Base-by-base conservation (phyloP, 139 green algal species). In the Chlorella sp. region DNA sequence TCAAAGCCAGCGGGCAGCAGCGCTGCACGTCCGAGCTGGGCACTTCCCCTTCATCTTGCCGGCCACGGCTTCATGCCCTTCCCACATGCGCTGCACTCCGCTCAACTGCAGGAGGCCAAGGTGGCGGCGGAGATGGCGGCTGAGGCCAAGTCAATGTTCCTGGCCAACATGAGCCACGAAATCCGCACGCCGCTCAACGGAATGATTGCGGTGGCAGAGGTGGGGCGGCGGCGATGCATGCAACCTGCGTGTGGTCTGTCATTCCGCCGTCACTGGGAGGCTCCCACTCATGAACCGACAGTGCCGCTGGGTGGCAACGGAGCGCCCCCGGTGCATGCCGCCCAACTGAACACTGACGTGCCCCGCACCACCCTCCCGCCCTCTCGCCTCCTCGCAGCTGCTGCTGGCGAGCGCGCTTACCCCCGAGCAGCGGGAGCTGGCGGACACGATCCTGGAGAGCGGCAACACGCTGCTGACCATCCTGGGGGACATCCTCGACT, bases 161-260 rank as follows among this genome's bases (percentile, higher is more conserved):
- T 95, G 67, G 91, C 92, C n/a, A 94, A 95, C 75, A 91, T 94
- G 79, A 93, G 88, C 85, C 92, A 95, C 75, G 92, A 95, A 83
- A 95, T 95, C 69, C 86, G 92, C 54, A 95, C 92, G 28, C 92
- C 92, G 20, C 84, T 95, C 51, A 95, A 95, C 75, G 92, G 92
- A 38, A 94, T 95, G 72, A 92, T 95, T 46, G 92, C 85, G 32
- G 85, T 92, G 60, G 84, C 85, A 19, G 68, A 82, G 76, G 76
- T 82, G 76, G 1, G 32, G 6, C 32, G n/a, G n/a, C n/a, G n/a
- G 11, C 38, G 1, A n/a, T n/a, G 65, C 65, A 43, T 22, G 5
- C 65, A 73, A n/a, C 32, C 13, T 73, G 65, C n/a, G 22, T n/a
- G 9, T 3, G 22, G 6, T 65, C 11, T 65, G 22, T 65, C 22